A percentile compares a stretch with the other conserved stretches of the same genome.
These are phyloP conservation scores for Glonium stellatum DNA, from an alignment of 495 filamentous ascomycete genomes.

Conservation along the genomic window DNA sequence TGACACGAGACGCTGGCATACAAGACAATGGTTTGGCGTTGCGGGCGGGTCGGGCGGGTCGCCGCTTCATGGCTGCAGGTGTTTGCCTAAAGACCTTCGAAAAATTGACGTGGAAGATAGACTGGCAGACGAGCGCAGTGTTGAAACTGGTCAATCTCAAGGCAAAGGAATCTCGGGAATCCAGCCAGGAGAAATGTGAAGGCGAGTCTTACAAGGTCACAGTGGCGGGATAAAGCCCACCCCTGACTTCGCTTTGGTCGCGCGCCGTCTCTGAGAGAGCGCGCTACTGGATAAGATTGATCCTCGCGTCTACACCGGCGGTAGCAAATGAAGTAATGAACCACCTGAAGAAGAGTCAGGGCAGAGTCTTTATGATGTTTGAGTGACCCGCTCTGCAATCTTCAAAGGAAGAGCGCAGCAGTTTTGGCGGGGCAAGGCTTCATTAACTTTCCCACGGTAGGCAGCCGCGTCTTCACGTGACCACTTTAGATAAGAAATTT, in stretches of 20 bases:
- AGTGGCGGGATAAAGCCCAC: slow-evolving; percentile 3
- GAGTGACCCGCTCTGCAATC: too few species aligned
- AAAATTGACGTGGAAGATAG: background rate
- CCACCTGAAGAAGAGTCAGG: background rate
- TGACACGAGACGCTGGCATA: background rate
- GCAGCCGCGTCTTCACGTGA: background rate
- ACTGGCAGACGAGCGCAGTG: background rate
- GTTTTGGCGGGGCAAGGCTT: too few species aligned
- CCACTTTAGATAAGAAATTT: background rate
- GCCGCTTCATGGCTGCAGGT: background rate
- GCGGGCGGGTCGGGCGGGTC: background rate
- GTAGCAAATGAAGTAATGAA: slow-evolving; percentile 1
- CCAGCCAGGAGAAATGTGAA: background rate
- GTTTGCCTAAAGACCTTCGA: background rate
- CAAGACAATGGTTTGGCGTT: background rate
- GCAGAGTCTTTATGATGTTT: too few species aligned
- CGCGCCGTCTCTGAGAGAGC: background rate
- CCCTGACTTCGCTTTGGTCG: background rate
- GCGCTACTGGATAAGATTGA: slow-evolving; percentile 2
- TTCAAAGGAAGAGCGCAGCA: too few species aligned
- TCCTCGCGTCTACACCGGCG: slow-evolving; percentile 1
- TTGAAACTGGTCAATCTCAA: too few species aligned
- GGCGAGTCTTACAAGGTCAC: too few species aligned
- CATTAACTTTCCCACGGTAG: background rate
- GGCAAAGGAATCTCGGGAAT: too few species aligned